Percentiles rank a stretch among this genome's conserved stretches.
Evolutionary conservation across 225 moss, liverwort and hornwort species (phyloP).

Genomic region (Marchantia paleacea): DNA sequence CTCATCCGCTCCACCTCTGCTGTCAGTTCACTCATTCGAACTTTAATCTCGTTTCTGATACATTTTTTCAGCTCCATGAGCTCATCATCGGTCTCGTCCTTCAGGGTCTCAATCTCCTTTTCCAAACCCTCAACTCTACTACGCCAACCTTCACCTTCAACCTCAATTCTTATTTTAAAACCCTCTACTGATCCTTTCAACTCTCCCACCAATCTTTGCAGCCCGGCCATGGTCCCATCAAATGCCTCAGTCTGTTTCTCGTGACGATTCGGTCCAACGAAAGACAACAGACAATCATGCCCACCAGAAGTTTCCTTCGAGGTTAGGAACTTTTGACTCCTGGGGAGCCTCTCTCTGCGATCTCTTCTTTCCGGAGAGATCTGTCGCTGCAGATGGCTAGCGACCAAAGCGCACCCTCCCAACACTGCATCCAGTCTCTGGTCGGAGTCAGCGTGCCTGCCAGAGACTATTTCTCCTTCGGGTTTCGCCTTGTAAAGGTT

Average conservation of each 20-base stretch:
- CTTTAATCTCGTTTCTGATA: constrained; percentile 71
- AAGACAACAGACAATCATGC: constrained; percentile 37
- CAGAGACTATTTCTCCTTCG: not conserved
- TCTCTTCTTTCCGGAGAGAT: constrained; percentile 50
- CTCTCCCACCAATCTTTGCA: constrained; percentile 78
- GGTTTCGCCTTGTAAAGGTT: constrained; percentile 29
- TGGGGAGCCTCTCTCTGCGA: constrained; percentile 52
- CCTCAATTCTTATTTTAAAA: constrained; percentile 83
- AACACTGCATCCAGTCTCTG: constrained; percentile 50
- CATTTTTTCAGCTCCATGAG: constrained; percentile 75
- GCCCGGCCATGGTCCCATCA: constrained; percentile 63
- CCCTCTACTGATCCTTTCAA: constrained; percentile 84
- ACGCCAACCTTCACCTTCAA: constrained; percentile 89
- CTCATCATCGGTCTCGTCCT: constrained; percentile 86
- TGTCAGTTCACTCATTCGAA: constrained; percentile 66
- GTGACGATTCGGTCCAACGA: constrained; percentile 36
- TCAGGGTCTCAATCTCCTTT: constrained; percentile 78
- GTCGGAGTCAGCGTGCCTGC: constrained; percentile 29
- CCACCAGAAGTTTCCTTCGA: constrained; percentile 1
- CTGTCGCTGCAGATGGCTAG: constrained; percentile 53
- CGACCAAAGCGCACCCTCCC: constrained; percentile 49
- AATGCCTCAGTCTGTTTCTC: constrained; percentile 53
- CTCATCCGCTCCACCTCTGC: constrained; percentile 73
- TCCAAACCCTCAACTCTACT: constrained; percentile 79
- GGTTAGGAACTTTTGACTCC: constrained; percentile 20